Conservation (phyloP, 306 rosid genomes). For the Amphicarpaea edgeworthii region DNA sequence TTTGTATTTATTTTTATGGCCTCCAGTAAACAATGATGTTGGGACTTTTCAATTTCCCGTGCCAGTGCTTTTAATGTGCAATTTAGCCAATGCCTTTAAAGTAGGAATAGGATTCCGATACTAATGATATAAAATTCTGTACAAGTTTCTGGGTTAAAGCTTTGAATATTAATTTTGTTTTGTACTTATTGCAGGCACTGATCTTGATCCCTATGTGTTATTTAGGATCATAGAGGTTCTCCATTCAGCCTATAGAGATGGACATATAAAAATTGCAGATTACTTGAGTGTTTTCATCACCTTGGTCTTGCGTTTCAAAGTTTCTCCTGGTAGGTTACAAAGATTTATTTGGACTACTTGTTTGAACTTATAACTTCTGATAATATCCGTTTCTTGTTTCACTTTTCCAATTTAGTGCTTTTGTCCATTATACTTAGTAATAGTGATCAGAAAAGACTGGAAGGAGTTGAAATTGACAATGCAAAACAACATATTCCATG, state of each 20-base stretch:
- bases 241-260: constrained; percentile 68
- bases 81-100: constrained; percentile 2
- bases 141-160: constrained; percentile 9
- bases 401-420: constrained; percentile 35
- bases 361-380: constrained; percentile 15
- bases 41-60: not conserved
- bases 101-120: constrained; percentile 29
- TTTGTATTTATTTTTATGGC: not conserved
- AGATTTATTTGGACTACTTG: constrained; percentile 27
- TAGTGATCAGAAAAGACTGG: not conserved
- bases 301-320: constrained; percentile 65
- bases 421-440: constrained; percentile 20
- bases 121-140: not conserved
- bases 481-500: not conserved
- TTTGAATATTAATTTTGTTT: constrained; percentile 19
- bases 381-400: constrained; percentile 31
- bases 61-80: constrained; percentile 7
- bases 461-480: constrained; percentile 10
- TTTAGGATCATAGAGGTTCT: constrained; percentile 71
- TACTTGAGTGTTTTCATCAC: constrained; percentile 73
- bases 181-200: constrained; percentile 64
- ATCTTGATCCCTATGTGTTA: constrained; percentile 62
- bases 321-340: constrained; percentile 63
- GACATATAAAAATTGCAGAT: constrained; percentile 65
- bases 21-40: constrained; percentile 17